Evolutionary conservation across 768 basidiomycete genomes (phyloP).

Genomic region (Lentinula guzmanii): DNA sequence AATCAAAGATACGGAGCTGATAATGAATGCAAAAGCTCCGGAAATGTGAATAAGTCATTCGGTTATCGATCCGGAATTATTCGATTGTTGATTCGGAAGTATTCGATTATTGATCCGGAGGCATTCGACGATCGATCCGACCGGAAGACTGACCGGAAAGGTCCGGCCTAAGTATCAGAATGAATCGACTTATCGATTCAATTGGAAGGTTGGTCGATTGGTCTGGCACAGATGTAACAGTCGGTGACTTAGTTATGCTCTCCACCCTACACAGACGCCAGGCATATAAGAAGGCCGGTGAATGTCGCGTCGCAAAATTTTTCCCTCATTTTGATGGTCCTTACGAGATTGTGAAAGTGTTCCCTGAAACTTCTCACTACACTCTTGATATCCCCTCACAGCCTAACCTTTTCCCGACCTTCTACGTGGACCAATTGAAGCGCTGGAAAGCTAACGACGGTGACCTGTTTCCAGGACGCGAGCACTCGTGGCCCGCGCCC

Average conservation of each 20-base stretch:
- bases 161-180: too few relatives aligned
- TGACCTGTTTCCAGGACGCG: slow-evolving; percentile 16
- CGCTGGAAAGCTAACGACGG: slow-evolving; percentile 16
- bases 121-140: too few relatives aligned
- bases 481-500: slow-evolving; percentile 7
- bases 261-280: slow-evolving; percentile 23
- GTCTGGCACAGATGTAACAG: too few relatives aligned
- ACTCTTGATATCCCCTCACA: slow-evolving; percentile 12
- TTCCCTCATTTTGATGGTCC: slow-evolving; percentile 30
- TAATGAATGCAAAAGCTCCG: too few relatives aligned
- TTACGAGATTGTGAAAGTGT: slow-evolving; percentile 13
- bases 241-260: slow-evolving; percentile 17
- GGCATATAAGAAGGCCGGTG: slow-evolving; percentile 23
- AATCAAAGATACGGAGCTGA: too few relatives aligned
- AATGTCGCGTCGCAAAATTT: slow-evolving; percentile 31
- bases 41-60: too few relatives aligned
- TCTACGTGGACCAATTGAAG: slow-evolving; percentile 19
- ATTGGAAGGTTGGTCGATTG: too few relatives aligned
- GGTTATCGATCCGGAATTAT: too few relatives aligned
- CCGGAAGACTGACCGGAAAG: too few relatives aligned
- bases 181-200: too few relatives aligned
- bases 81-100: too few relatives aligned
- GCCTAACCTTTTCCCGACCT: slow-evolving; percentile 15
- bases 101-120: too few relatives aligned
- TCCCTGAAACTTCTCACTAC: slow-evolving; percentile 6